These are phyloP conservation scores for Yamadazyma laniorum DNA, from an alignment of 805 yeast species.

Conservation along the genomic window DNA sequence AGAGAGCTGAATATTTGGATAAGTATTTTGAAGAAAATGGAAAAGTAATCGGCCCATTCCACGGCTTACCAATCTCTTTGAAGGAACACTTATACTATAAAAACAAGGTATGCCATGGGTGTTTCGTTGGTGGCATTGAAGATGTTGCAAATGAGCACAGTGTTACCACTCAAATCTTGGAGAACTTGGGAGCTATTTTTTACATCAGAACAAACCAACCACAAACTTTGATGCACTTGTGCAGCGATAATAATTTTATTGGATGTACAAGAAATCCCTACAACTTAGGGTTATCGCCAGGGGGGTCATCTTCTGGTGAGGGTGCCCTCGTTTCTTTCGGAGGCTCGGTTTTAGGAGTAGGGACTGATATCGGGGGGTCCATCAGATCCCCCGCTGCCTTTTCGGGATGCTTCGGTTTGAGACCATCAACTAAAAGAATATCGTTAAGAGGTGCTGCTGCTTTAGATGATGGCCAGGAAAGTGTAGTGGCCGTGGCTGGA, in stretches of 20 bases:
- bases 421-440: conserved; percentile 39
- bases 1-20: conserved; percentile 55
- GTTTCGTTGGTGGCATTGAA: conserved; percentile 35
- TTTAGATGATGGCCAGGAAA: conserved; percentile 59
- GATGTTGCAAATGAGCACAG: conserved; percentile 29
- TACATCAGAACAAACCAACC: conserved; percentile 44
- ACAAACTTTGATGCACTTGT: conserved; percentile 45
- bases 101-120: conserved; percentile 37
- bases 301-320: conserved; percentile 46
- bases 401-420: conserved; percentile 39
- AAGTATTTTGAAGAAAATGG: conserved; percentile 46
- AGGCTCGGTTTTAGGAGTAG: conserved; percentile 39
- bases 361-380: conserved; percentile 45
- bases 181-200: conserved; percentile 42
- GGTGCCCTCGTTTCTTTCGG: conserved; percentile 43
- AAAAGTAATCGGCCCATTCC: conserved; percentile 57
- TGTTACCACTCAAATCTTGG: conserved; percentile 32
- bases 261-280: conserved; percentile 38
- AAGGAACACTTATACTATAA: conserved; percentile 46
- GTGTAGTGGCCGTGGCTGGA: conserved; percentile 65
- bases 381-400: conserved; percentile 44
- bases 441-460: conserved; percentile 45
- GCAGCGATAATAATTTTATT: conserved; percentile 37
- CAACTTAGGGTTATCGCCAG: conserved; percentile 37
- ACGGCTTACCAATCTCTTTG: conserved; percentile 63